Conservation (phyloP, 208 protist species). For the Leishmania gerbilli region DNA sequence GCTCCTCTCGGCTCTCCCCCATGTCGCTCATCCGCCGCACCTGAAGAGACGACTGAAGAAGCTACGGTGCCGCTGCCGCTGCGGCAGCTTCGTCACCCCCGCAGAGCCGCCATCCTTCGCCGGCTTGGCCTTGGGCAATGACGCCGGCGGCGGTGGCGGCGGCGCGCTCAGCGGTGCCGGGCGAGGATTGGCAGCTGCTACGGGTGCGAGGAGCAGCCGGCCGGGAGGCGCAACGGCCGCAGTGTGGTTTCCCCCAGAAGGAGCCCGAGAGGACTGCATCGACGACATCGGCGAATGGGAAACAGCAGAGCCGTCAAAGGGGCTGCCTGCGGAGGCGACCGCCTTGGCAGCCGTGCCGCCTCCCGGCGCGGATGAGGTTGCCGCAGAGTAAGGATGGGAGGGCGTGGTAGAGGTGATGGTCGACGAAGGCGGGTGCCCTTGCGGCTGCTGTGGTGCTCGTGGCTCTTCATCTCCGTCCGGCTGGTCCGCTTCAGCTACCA, state of each 20-base stretch:
- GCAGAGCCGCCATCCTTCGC: background rate
- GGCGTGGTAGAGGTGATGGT: background rate
- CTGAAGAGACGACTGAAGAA: slow-evolving; percentile 16
- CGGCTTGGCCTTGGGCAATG: background rate
- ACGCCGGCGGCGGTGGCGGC: background rate
- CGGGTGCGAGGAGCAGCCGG: background rate
- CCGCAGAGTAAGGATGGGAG: background rate
- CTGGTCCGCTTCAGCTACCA: too few relatives aligned
- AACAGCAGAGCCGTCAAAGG: background rate
- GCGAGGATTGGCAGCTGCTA: background rate
- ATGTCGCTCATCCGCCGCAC: slow-evolving; percentile 1
- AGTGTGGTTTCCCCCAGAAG: background rate
- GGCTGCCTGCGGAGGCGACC: background rate
- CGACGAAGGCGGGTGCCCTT: background rate
- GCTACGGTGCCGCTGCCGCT: background rate
- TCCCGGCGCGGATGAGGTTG: background rate
- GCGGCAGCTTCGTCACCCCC: background rate
- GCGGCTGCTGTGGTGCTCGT: background rate
- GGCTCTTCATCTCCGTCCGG: background rate
- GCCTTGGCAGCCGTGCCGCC: background rate
- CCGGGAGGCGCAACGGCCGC: background rate
- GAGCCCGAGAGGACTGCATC: background rate
- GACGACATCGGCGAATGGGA: background rate
- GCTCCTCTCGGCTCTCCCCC: background rate
- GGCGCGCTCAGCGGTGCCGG: background rate